Conservation (phyloP, 1,284 basidiomycete species). For the Moniliophthora roreri region DNA sequence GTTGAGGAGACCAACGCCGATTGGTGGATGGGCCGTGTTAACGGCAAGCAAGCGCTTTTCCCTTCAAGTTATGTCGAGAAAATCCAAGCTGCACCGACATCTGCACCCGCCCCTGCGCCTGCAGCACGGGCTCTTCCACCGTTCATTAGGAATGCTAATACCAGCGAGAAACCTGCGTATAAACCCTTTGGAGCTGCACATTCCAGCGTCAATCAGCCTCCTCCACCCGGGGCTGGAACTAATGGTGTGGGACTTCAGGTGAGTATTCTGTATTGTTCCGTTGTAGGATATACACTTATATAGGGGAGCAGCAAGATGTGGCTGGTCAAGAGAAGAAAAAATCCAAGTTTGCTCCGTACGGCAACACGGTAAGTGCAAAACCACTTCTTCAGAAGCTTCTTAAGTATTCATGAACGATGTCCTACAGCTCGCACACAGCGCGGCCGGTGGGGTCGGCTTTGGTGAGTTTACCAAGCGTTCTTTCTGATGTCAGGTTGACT, state of each 20-base stretch:
- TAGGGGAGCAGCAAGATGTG: constrained; percentile 20
- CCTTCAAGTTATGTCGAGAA: constrained; percentile 64
- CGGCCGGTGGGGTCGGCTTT: constrained; percentile 72
- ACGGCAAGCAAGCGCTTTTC: constrained; percentile 63
- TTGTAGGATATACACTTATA: too few relatives aligned
- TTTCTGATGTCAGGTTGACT: constrained; percentile 7
- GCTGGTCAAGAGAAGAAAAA: constrained; percentile 49
- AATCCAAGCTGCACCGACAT: constrained; percentile 25
- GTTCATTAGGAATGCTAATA: constrained; percentile 15
- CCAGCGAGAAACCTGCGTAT: constrained; percentile 28
- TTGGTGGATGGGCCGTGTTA: constrained; percentile 63
- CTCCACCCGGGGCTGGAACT: constrained; percentile 28
- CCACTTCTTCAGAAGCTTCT: constrained; percentile 5
- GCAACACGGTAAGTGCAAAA: constrained; percentile 46
- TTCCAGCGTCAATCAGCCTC: constrained; percentile 36
- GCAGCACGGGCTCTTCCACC: constrained; percentile 23
- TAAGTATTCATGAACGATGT: constrained; percentile 11
- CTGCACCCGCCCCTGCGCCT: constrained; percentile 18
- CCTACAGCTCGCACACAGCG: constrained; percentile 59
- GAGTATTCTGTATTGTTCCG: too few relatives aligned
- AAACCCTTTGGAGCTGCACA: constrained; percentile 41
- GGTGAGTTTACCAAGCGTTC: constrained; percentile 36
- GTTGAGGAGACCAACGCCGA: constrained; percentile 59
- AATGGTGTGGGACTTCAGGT: constrained; percentile 35
- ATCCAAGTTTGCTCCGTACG: constrained; percentile 54